Conservation (phyloP, 2,329 filamentous ascomycete species). For the Fusarium sp. region DNA sequence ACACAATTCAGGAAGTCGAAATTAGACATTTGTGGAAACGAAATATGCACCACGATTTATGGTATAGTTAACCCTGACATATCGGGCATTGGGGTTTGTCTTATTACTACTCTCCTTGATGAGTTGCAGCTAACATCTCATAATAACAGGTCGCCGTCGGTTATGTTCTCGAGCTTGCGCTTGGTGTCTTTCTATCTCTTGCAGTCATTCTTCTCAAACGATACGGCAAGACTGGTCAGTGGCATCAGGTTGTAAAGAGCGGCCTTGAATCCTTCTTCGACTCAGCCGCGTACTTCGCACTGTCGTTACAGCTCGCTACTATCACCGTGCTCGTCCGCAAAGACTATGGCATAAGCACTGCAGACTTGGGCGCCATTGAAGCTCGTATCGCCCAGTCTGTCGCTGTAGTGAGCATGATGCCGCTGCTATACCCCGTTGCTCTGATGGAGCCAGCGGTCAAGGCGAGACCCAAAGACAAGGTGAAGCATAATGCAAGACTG, state of each 20-base stretch:
- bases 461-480: neutral
- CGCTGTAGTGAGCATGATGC: slow-evolving; percentile 43
- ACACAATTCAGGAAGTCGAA: slow-evolving; percentile 10
- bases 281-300: slow-evolving; percentile 44
- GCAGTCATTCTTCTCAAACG: slow-evolving; percentile 11
- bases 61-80: slow-evolving; percentile 44
- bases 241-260: slow-evolving; percentile 2
- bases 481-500: slow-evolving; percentile 23
- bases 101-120: neutral
- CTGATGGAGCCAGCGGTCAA: slow-evolving; percentile 22
- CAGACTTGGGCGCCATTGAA: slow-evolving; percentile 44
- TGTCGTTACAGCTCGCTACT: slow-evolving; percentile 41
- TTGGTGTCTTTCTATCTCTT: slow-evolving; percentile 17
- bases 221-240: neutral
- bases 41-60: slow-evolving; percentile 40
- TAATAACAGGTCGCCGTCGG: slow-evolving; percentile 19
- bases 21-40: slow-evolving; percentile 15
- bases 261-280: slow-evolving; percentile 34
- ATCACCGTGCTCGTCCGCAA: slow-evolving; percentile 43
- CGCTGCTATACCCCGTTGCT: slow-evolving; percentile 41
- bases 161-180: slow-evolving; percentile 26
- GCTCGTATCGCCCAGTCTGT: slow-evolving; percentile 40
- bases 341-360: slow-evolving; percentile 44
- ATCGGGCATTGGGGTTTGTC: slow-evolving; percentile 43
- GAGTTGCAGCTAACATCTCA: slow-evolving; percentile 2